A percentile compares a stretch with the other conserved stretches of the same genome.
These are phyloP conservation scores for Metarhizium robertsii DNA, from an alignment of 2,329 filamentous ascomycete species.

Conservation along the genomic window DNA sequence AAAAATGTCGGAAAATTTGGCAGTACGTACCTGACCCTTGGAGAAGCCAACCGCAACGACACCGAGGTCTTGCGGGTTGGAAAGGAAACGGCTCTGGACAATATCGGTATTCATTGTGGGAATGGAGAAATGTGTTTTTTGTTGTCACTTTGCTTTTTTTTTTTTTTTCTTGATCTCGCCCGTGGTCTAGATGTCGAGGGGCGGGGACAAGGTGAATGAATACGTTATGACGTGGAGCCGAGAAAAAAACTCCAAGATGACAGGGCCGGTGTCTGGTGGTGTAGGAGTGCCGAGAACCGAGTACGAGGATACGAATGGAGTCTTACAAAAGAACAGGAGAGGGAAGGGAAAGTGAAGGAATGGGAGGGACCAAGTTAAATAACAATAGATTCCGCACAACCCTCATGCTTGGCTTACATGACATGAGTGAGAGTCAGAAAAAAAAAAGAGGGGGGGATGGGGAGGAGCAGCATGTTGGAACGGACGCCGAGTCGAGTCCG, in stretches of 20 bases:
- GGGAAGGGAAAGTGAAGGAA: background rate
- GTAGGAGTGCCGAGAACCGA: background rate
- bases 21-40: constrained; percentile 72
- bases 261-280: background rate
- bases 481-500: background rate
- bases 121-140: background rate
- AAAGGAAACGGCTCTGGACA: constrained; percentile 65
- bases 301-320: background rate
- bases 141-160: background rate
- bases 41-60: constrained; percentile 95
- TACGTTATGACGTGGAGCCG: background rate
- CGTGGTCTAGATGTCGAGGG: background rate
- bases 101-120: constrained; percentile 41
- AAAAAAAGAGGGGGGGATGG: background rate
- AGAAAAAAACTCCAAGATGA: background rate
- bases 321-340: constrained; percentile 2
- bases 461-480: background rate
- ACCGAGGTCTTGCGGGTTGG: constrained; percentile 69
- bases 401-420: background rate
- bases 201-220: background rate
- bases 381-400: background rate
- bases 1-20: no score
- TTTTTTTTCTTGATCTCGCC: constrained; percentile 3
- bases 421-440: background rate
- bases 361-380: background rate